A percentile compares a stretch with the other conserved stretches of the same genome.
phyloP scores from a whole-genome alignment of 2,329 filamentous ascomycete genomes.

The Ilyonectria mors-panacis region DNA sequence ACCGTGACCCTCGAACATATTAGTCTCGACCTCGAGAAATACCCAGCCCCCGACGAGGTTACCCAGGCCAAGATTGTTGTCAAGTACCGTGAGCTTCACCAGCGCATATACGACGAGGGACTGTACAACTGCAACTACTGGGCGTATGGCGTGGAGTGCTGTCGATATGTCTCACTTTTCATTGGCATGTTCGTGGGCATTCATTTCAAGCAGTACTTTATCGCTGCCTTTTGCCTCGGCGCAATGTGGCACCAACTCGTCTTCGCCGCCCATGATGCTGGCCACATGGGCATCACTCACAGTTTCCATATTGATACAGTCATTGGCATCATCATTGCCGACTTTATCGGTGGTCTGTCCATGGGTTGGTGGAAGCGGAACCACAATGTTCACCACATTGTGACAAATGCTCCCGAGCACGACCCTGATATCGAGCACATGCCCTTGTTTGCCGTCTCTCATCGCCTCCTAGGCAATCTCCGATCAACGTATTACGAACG shows the following conservation, averaged over 20 bases:
- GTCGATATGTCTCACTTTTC: slow-evolving; percentile 79
- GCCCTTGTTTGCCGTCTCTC: slow-evolving; percentile 89
- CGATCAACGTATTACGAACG: slow-evolving; percentile 88
- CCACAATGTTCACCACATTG: slow-evolving; percentile 97
- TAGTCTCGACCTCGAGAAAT: slow-evolving; percentile 82
- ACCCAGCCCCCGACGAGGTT: slow-evolving; percentile 80
- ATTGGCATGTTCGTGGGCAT: slow-evolving; percentile 73
- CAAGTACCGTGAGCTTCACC: slow-evolving; percentile 86
- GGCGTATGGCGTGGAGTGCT: slow-evolving; percentile 81
- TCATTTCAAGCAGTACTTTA: slow-evolving; percentile 74
- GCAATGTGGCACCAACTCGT: slow-evolving; percentile 94
- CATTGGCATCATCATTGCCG: slow-evolving; percentile 91
- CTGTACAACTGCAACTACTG: slow-evolving; percentile 89
- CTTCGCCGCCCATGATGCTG: slow-evolving; percentile 94
- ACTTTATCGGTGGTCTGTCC: slow-evolving; percentile 90
- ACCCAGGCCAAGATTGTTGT: slow-evolving; percentile 83
- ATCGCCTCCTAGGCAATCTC: slow-evolving; percentile 81
- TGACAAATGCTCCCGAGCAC: slow-evolving; percentile 95
- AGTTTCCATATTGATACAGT: slow-evolving; percentile 85
- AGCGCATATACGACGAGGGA: slow-evolving; percentile 79
- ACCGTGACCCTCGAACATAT: slow-evolving; percentile 82
- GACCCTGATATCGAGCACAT: slow-evolving; percentile 96
- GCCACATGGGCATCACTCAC: slow-evolving; percentile 98
- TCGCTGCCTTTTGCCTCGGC: slow-evolving; percentile 83
- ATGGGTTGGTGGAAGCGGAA: slow-evolving; percentile 98